These are phyloP conservation scores for Hippophae gyantsensis DNA, from an alignment of 306 rosid genomes.

Conservation along the genomic window DNA sequence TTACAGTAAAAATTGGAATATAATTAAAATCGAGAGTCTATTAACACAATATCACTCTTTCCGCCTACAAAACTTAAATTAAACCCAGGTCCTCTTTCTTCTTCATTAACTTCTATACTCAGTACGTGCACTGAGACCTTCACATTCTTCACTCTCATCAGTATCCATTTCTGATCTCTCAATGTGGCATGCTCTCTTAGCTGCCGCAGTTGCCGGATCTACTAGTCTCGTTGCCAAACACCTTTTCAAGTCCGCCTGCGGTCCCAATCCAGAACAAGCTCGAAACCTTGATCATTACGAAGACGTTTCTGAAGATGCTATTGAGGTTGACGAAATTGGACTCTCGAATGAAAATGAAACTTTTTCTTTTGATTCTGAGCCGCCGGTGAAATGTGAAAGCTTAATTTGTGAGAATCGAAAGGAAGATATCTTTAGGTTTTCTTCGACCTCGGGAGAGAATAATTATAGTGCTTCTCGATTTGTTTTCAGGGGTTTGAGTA, in stretches of 20 bases:
- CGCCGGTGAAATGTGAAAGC: conserved; percentile 3
- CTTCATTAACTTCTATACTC: background rate
- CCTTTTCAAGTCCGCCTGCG: conserved; percentile 14
- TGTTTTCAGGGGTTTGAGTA: conserved; percentile 13
- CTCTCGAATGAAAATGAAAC: background rate
- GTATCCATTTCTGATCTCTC: background rate
- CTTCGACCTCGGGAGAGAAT: conserved; percentile 26
- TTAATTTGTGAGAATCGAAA: conserved; percentile 17
- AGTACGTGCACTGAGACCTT: background rate
- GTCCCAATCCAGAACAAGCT: conserved; percentile 7
- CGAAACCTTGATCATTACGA: conserved; percentile 5
- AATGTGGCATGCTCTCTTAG: conserved; percentile 60
- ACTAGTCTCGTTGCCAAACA: conserved; percentile 48
- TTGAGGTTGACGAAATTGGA: background rate
- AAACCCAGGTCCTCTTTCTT: no score
- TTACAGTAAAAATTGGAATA: no score
- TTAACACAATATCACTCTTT: no score
- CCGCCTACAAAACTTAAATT: no score
- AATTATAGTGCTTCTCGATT: conserved; percentile 13
- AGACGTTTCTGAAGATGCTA: conserved; percentile 6
- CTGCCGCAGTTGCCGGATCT: conserved; percentile 63
- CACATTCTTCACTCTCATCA: background rate
- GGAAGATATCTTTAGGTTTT: conserved; percentile 43
- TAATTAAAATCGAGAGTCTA: no score
- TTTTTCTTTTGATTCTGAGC: conserved; percentile 14